Conservation (phyloP, 768 basidiomycete genomes). For the Cubamyces sp. region DNA sequence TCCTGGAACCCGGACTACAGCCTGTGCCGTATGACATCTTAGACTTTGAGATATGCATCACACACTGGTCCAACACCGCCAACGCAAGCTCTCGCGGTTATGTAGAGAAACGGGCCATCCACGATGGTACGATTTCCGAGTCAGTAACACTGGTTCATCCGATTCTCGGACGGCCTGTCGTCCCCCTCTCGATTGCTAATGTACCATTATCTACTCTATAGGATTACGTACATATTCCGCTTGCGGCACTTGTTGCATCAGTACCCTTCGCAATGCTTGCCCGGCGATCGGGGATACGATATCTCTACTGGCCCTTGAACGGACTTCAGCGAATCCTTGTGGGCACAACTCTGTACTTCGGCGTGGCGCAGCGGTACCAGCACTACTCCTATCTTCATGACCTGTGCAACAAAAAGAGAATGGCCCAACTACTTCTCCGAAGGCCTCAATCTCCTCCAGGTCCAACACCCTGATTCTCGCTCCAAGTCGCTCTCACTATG, state of each 20-base stretch:
- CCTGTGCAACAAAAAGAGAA: not conserved
- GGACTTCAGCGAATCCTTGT: not conserved
- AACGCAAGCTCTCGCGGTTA: no score
- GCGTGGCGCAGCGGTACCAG: not conserved
- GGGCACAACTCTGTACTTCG: not conserved
- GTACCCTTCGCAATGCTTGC: constrained; percentile 1
- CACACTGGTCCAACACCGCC: not conserved
- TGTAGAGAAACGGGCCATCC: not conserved
- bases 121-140: not conserved
- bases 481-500: no score
- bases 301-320: not conserved
- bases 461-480: no score
- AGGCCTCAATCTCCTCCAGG: no score
- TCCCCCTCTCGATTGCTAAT: no score
- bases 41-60: not conserved
- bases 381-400: not conserved
- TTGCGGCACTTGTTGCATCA: not conserved
- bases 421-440: not conserved
- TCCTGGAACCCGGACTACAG: no score
- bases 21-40: no score
- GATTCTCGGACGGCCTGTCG: not conserved
- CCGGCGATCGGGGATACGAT: not conserved
- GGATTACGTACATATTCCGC: not conserved
- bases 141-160: not conserved
- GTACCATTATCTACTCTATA: not conserved